Evolutionary conservation across 306 rosid genomes (phyloP).

Genomic region (Ormosia emarginata): DNA sequence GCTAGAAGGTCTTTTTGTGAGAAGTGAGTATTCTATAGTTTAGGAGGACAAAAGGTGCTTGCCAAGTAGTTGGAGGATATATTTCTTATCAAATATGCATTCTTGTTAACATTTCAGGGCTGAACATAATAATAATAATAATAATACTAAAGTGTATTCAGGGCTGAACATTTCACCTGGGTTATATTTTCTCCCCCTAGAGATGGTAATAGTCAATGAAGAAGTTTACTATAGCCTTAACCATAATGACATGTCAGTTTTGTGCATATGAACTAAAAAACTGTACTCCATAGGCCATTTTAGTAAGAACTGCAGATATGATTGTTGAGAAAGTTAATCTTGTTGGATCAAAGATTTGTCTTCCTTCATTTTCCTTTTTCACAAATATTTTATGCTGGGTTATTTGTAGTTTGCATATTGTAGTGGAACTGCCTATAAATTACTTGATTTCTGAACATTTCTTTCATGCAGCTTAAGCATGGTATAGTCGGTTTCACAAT

Average conservation of each 20-base stretch:
- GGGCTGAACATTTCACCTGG: not conserved
- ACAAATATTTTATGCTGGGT: not conserved
- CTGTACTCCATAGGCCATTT: not conserved
- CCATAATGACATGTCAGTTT: not conserved
- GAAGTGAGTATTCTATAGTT: not conserved
- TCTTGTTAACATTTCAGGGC: not conserved
- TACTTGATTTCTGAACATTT: conserved; percentile 38
- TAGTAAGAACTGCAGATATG: not conserved
- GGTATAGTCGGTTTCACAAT: conserved; percentile 82
- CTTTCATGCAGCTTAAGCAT: conserved; percentile 83
- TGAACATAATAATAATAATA: not conserved
- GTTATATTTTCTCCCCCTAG: not conserved
- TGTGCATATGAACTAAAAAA: not conserved
- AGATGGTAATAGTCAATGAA: not conserved
- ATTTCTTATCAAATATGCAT: not conserved
- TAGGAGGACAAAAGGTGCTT: not conserved
- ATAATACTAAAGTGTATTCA: not conserved
- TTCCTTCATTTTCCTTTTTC: not conserved
- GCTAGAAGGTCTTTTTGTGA: not conserved
- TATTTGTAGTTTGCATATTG: not conserved
- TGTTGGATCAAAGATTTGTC: not conserved
- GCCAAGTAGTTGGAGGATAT: not conserved
- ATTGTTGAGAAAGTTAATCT: conserved; percentile 1
- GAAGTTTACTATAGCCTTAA: not conserved
- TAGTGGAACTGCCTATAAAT: not conserved